Evolutionary conservation across 164 flowering plant genomes (phyloP), one percentile per base, ranked within the genome.

Genomic region (Magnolia officinalis): DNA sequence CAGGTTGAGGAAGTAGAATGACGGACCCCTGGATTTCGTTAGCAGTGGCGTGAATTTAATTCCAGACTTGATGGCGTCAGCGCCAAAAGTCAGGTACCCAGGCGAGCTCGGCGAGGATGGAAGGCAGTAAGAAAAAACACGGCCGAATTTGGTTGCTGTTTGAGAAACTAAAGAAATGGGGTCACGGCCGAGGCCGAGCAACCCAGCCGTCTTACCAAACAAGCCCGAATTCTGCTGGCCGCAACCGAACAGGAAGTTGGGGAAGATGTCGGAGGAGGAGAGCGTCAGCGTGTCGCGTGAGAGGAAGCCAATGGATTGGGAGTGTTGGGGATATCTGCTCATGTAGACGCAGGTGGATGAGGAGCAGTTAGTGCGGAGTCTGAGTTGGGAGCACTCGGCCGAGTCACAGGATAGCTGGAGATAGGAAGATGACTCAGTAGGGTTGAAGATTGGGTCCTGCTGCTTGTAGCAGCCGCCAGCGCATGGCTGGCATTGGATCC

Each of bases 401-500:
- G 16, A 55, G 61, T 55, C 10, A 11, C 61, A 55, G 18, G 61
- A 55, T 10, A 13, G 13, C 16, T 14, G 13, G 61, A 55, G 61
- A 16, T 55, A 55, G 61, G 61, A 55, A 16, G 61, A 55, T 11
- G 61, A 55, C 61, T 55, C 4, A 16, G 61, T 16, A 11, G 61
- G 61, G 61, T 55, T 55, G 61, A 55, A 55, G 61, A 55, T 55
- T 3, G 61, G 77, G 2, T 83, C 87, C 49, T 71, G 50, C 74
- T 85, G 89, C 6, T 52, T 11, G 61, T 86, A 77, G 81, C 84
- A 82, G 66, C 68, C 72, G 23, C 68, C 67, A 1, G 29, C 80
- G 67, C 90, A 90, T 0, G 95, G 92, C 58, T 80, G 4, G 52
- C 95, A 91, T 50, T 91, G 95, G 1, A 89, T 87, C 95, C 95